Conservation (phyloP, 2,329 filamentous ascomycete genomes). For the Trichoderma hamatum region DNA sequence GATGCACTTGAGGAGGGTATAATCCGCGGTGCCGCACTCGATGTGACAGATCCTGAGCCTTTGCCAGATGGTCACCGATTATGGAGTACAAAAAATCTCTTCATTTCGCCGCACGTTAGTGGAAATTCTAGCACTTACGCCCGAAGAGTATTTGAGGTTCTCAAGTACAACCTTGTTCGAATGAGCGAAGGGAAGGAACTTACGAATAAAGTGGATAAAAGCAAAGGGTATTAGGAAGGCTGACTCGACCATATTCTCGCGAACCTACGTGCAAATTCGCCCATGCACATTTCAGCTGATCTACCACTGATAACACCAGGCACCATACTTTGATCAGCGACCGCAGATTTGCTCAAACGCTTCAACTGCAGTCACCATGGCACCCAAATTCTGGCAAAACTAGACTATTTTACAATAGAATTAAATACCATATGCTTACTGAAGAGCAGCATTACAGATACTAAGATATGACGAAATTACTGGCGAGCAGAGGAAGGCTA, state of each 20-base stretch:
- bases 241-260: neutral
- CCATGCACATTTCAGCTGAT: no score
- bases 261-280: neutral
- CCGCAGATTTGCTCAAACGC: neutral
- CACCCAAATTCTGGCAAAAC: neutral
- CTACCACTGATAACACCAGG: no score
- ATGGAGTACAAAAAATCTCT: slow-evolving; percentile 70
- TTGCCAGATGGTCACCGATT: slow-evolving; percentile 68
- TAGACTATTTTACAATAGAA: neutral
- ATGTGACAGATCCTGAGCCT: slow-evolving; percentile 81
- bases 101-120: slow-evolving; percentile 61
- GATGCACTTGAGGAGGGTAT: slow-evolving; percentile 55
- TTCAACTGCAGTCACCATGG: neutral
- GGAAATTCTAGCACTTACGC: slow-evolving; percentile 46
- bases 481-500: no score
- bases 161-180: slow-evolving; percentile 46
- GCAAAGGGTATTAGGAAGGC: slow-evolving; percentile 31
- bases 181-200: slow-evolving; percentile 43
- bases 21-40: slow-evolving; percentile 68
- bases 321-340: no score
- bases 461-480: no score
- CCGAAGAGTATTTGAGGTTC: slow-evolving; percentile 46
- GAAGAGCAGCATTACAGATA: neutral
- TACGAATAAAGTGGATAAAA: slow-evolving; percentile 47
- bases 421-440: neutral